Conservation (phyloP, 2,329 filamentous ascomycete genomes). For the Colletotrichum theobromicola region DNA sequence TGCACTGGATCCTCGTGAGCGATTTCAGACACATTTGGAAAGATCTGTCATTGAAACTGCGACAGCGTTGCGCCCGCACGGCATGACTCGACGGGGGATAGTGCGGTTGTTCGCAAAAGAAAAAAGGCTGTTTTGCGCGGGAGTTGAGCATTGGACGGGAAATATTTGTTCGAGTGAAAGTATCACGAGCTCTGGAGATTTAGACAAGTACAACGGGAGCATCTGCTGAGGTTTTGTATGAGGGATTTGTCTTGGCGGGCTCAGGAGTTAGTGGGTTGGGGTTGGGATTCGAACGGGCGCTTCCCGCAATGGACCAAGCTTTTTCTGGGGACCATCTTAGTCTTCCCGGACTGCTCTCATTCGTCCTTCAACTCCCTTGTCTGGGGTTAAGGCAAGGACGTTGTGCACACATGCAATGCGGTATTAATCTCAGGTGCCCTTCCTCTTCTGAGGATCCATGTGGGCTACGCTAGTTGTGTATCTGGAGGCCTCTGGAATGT, state of each 20-base stretch:
- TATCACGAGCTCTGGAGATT: not conserved
- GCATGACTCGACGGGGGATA: not conserved
- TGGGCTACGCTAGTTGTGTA: not conserved
- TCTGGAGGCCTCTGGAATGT: not conserved
- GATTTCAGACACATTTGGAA: not conserved
- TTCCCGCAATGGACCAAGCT: not conserved
- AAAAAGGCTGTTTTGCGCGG: not conserved
- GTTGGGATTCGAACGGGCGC: not conserved
- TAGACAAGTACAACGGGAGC: not conserved
- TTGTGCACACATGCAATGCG: conserved; percentile 3
- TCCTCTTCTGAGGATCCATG: not conserved
- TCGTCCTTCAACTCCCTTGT: not conserved
- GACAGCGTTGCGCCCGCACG: not conserved
- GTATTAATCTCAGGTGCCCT: not conserved
- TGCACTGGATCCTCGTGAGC: not conserved
- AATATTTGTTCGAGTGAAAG: not conserved
- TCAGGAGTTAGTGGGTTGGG: not conserved
- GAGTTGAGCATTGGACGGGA: not conserved
- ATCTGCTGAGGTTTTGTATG: not conserved
- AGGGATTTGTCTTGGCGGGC: not conserved
- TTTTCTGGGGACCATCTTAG: not conserved
- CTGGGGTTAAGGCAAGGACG: not conserved
- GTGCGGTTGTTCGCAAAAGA: not conserved
- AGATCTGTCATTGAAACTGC: not conserved
- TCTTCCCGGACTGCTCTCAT: not conserved